Base-by-base conservation (phyloP, 1,284 basidiomycete genomes). In the Ceratobasidium papillatum region DNA sequence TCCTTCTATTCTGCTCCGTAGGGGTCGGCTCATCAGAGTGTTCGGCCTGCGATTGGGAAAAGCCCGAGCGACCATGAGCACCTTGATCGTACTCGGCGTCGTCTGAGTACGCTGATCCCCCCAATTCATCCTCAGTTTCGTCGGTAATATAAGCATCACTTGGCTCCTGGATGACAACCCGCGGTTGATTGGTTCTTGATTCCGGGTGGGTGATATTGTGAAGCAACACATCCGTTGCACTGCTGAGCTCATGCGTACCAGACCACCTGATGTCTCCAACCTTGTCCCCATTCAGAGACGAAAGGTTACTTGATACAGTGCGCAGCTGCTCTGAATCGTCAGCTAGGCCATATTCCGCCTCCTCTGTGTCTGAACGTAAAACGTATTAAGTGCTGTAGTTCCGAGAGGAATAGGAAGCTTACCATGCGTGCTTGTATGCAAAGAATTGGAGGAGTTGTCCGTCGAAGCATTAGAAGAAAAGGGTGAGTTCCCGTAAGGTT, bases 231-330 rank as follows among this genome's bases (percentile, higher is more conserved):
- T 36, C 56, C 3, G 56, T 54, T 12, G 68, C 56, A n/a, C 43
- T 34, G 30, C 56, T 61, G 9, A 72, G 30, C 14, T 61, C 68
- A 17, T 72, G 38, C 1, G 38, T 61, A n/a, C 45, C 43, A 19
- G 68, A 72, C 68, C 68, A 72, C 8, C 68, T 38, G 17, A 72
- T 72, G 32, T 61, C 56, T 12, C 68, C 68, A 19, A 72, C 56
- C 7, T 19, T 14, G n/a, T 61, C 56, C 32, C 68, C 68, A 38
- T 59, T 54, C 5, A 72, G 43, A 41, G 68, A 72, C 25, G 68
- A 72, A 25, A 59, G 56, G 22, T 59, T 61, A 34, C 68, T 72
- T 2, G 68, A 51, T 19, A 61, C 68, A 1, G 68, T 61, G n/a
- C 47, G 56, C 7, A 72, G 41, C 22, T 52, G 30, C 14, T 32